phyloP scores from a whole-genome alignment of 179 eudicot genomes.

The Heliamphora pulchella region DNA sequence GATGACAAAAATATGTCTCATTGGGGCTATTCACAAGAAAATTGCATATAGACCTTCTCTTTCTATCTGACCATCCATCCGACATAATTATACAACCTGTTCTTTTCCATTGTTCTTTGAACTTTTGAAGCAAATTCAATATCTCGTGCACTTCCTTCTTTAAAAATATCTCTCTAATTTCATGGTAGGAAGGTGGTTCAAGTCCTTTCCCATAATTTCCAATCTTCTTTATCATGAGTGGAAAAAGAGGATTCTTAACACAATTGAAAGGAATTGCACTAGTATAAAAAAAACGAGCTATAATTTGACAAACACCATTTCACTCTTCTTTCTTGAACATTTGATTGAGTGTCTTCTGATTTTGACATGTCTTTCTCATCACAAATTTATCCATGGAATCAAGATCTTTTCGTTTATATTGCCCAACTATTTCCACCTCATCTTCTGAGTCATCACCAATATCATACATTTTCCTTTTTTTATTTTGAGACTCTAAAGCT shows the following conservation, averaged over 20 bases:
- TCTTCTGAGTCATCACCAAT: neutral
- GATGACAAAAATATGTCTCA: constrained; percentile 14
- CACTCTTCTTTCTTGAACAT: neutral
- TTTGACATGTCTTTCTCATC: neutral
- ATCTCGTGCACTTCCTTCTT: neutral
- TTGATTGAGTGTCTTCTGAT: neutral
- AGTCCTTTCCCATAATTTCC: neutral
- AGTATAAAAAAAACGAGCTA: neutral
- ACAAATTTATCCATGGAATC: neutral
- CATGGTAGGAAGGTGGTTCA: constrained; percentile 1
- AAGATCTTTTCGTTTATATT: neutral
- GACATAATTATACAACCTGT: constrained; percentile 9
- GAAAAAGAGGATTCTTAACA: neutral
- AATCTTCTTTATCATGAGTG: too few relatives aligned
- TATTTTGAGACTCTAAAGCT: neutral
- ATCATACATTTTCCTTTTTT: neutral
- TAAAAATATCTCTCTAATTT: neutral
- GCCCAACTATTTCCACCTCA: neutral
- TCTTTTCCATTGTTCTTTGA: constrained; percentile 14
- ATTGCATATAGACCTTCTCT: constrained; percentile 12
- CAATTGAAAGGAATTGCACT: neutral
- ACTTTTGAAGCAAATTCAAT: neutral
- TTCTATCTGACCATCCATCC: neutral
- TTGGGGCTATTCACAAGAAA: constrained; percentile 18
- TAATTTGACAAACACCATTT: neutral